These are phyloP conservation scores for Colletotrichum filicis DNA, from an alignment of 2,329 filamentous ascomycete species.

Conservation along the genomic window DNA sequence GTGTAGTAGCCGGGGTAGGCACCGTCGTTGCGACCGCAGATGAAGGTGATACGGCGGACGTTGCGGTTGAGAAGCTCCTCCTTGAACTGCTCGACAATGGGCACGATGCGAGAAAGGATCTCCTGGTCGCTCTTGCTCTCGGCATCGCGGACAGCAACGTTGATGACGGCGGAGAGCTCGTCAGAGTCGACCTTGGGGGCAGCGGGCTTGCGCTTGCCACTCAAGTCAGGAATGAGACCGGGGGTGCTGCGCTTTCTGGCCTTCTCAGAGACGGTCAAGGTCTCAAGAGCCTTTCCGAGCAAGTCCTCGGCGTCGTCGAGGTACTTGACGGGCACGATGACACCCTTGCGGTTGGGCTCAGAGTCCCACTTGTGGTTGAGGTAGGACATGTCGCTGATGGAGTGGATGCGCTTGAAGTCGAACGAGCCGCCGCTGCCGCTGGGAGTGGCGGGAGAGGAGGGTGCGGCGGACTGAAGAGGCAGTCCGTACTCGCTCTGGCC, in stretches of 20 bases:
- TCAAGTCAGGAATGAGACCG: constrained; percentile 78
- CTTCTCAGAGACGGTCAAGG: constrained; percentile 72
- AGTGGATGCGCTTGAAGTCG: constrained; percentile 84
- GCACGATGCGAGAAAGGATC: constrained; percentile 78
- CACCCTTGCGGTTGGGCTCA: constrained; percentile 89
- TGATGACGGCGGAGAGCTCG: constrained; percentile 91
- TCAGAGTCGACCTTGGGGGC: constrained; percentile 69
- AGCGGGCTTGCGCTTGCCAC: constrained; percentile 74
- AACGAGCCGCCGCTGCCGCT: constrained; percentile 65
- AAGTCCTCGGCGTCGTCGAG: constrained; percentile 94
- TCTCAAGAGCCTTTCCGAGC: constrained; percentile 84
- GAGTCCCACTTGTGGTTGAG: constrained; percentile 76
- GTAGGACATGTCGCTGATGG: constrained; percentile 97
- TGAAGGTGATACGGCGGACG: constrained; percentile 93
- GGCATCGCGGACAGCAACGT: constrained; percentile 89
- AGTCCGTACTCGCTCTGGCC: constrained; percentile 91
- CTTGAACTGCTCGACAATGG: constrained; percentile 83
- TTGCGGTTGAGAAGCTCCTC: constrained; percentile 83
- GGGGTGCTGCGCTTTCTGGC: constrained; percentile 65
- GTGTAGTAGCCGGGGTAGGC: constrained; percentile 98
- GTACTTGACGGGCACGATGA: constrained; percentile 93
- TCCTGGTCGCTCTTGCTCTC: constrained; percentile 87
- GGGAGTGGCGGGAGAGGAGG: constrained; percentile 86
- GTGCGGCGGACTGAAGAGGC: constrained; percentile 80
- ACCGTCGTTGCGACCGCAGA: constrained; percentile 93